These are phyloP conservation scores for Fusarium longipes DNA, from an alignment of 2,329 filamentous ascomycete genomes.

Conservation along the genomic window DNA sequence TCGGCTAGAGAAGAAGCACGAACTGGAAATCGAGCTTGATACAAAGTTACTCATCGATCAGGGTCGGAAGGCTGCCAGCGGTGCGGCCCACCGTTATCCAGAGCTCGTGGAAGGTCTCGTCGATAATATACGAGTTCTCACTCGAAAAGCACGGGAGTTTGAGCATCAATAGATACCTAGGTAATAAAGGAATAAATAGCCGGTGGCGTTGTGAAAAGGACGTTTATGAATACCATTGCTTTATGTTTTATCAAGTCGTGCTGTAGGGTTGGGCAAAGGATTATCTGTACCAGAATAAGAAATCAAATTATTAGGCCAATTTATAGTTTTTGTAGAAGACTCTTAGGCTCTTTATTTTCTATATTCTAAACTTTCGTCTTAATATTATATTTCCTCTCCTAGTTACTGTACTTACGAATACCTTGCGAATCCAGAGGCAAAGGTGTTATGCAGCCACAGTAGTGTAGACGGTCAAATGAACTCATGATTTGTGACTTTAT, in stretches of 20 bases:
- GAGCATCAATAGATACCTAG: constrained; percentile 3
- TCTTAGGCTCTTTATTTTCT: too few species aligned
- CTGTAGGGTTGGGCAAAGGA: neutral
- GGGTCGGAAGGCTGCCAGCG: constrained; percentile 64
- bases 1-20: constrained; percentile 73
- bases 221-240: neutral
- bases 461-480: too few species aligned
- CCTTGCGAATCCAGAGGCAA: neutral
- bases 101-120: constrained; percentile 78
- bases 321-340: too few species aligned
- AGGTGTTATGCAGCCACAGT: neutral
- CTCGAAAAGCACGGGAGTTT: constrained; percentile 56
- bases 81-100: constrained; percentile 69
- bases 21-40: constrained; percentile 83
- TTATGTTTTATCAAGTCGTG: neutral
- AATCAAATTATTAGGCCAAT: neutral
- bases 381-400: too few species aligned
- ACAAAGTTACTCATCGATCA: constrained; percentile 73
- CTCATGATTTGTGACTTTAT: neutral
- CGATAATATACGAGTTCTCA: constrained; percentile 75
- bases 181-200: neutral
- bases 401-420: neutral
- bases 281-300: too few species aligned
- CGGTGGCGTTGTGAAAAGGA: constrained; percentile 1
- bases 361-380: too few species aligned